These are phyloP conservation scores for Crithidia expoeki DNA, from an alignment of 208 protist genomes.

Conservation along the genomic window DNA sequence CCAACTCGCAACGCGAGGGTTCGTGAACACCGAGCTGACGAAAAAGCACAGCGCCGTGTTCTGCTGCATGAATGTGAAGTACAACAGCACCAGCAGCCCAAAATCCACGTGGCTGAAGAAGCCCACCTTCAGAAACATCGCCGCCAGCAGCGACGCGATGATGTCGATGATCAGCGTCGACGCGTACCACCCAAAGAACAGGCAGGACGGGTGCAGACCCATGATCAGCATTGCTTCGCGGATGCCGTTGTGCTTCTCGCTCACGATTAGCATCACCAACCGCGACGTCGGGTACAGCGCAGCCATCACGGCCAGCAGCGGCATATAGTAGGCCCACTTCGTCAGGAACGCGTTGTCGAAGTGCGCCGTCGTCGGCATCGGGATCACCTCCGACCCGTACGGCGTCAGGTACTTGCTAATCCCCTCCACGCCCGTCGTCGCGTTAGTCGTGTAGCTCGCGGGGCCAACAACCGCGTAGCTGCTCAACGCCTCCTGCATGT, in stretches of 20 bases:
- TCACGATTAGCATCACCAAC: conserved; percentile 69
- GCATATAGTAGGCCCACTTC: conserved; percentile 72
- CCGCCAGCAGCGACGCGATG: conserved; percentile 53
- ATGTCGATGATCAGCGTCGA: conserved; percentile 64
- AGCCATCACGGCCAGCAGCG: conserved; percentile 73
- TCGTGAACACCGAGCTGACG: conserved; percentile 77
- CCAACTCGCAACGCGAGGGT: conserved; percentile 72
- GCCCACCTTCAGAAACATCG: conserved; percentile 62
- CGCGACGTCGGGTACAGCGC: conserved; percentile 73
- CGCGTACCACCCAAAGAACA: conserved; percentile 76
- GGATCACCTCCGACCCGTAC: conserved; percentile 42
- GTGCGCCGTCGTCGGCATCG: conserved; percentile 62
- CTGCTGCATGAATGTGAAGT: conserved; percentile 80
- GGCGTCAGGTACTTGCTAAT: conserved; percentile 46
- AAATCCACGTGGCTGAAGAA: conserved; percentile 65
- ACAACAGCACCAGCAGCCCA: conserved; percentile 69
- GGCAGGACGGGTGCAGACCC: conserved; percentile 74
- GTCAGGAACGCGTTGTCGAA: conserved; percentile 60
- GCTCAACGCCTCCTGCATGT: conserved; percentile 31
- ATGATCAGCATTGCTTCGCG: conserved; percentile 91
- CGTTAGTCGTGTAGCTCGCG: conserved; percentile 11
- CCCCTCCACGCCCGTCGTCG: conserved; percentile 25
- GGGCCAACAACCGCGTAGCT: conserved; percentile 8
- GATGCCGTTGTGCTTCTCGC: conserved; percentile 80
- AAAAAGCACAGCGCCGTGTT: conserved; percentile 74